Evolutionary conservation across 2,329 filamentous ascomycete genomes (phyloP), one percentile per base, ranked within the genome.

Genomic region (Sphaerostilbella broomeana): DNA sequence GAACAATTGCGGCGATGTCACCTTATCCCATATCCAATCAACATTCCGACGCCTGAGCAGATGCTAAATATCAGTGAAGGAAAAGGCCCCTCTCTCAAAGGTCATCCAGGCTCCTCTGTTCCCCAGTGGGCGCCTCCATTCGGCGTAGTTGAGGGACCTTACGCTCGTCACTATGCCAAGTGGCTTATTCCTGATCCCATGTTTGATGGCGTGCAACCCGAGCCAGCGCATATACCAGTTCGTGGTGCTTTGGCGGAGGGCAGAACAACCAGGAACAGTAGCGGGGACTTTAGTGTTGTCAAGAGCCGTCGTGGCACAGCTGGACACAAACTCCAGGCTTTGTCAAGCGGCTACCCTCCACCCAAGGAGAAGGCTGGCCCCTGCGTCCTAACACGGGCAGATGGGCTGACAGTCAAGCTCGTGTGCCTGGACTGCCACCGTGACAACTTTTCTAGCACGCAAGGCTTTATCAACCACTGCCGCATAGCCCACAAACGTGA

Each of bases 401-500:
- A 97, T 62, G 86, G 86, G 40, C 74, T 86, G 56, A 80, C 82
- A 48, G 90, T 97, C 48, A 94, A 94, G 63, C 74, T 97, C 34
- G 83, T 94, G 47, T 98, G 92, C 68, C 65, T 85, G 43, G 84
- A 92, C 60, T 97, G 92, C 62, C 75, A 87, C 35, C 77, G 90
- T 47, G 86, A 87, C 59, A 86, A 95, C 60, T 97, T 97, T 57
- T 89, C 84, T 40, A 97, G 89, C 65, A 94, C 89, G 0, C 92
- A 97, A 62, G 92, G 92, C n/a, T 97, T 97, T 64, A 92, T 98
- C 67, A 98, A 98, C 57, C 92, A 98, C 59, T 97, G 90, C 59
- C 87, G 92, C 42, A 97, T 98, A 53, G 88, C 89, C 18, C 92
- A 98, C 64, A 85, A 84, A 58, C 77, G 86, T 43, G 88, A 94